phyloP scores from a whole-genome alignment of 441 rosid genomes.

The Corymbia calophylla region DNA sequence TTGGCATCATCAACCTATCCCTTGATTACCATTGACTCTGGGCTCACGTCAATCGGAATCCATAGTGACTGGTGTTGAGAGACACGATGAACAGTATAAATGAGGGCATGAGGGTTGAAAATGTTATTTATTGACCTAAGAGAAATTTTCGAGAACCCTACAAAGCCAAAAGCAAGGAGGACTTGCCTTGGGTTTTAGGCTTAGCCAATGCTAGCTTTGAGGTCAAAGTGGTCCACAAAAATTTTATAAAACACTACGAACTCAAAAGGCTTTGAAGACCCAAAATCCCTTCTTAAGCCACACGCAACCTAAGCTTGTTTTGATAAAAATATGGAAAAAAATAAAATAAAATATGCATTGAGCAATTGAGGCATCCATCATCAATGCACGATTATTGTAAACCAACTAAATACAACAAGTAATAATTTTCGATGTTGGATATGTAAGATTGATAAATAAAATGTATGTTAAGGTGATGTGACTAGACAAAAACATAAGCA shows the following conservation, averaged over 20 bases:
- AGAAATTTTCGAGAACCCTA: not conserved
- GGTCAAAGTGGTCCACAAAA: not conserved
- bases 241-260: not conserved
- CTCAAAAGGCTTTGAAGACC: not conserved
- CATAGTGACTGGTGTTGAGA: not conserved
- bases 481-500: too few species aligned
- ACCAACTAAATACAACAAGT: too few species aligned
- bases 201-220: not conserved
- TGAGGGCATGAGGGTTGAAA: not conserved
- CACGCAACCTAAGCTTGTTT: too few species aligned
- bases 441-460: too few species aligned
- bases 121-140: fast-evolving
- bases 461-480: too few species aligned
- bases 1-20: not conserved
- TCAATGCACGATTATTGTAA: too few species aligned
- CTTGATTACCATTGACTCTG: not conserved
- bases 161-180: not conserved
- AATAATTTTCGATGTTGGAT: too few species aligned
- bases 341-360: too few species aligned
- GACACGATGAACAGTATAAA: not conserved
- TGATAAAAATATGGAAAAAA: too few species aligned
- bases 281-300: not conserved
- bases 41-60: not conserved
- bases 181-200: not conserved
- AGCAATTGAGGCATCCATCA: too few species aligned